Percentiles rank a stretch among this genome's conserved stretches.
Conservation (phyloP, 176 grass and related monocot genomes). For the Rhynchospora pubera region DNA sequence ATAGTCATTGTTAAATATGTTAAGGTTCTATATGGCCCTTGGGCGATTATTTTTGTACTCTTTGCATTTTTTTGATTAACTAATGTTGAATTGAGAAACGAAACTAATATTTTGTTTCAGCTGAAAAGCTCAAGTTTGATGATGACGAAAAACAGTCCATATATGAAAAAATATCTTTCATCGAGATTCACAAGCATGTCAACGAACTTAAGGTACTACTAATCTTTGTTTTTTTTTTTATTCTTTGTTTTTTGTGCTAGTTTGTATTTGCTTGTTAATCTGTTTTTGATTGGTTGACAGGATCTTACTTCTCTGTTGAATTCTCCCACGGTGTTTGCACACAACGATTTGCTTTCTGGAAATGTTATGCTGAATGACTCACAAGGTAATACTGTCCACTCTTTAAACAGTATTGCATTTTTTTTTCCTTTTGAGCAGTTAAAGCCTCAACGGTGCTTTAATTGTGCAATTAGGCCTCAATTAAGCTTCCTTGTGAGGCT, state of each 20-base stretch:
- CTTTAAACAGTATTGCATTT: background rate
- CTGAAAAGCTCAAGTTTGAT: constrained; percentile 57
- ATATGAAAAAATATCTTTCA: constrained; percentile 82
- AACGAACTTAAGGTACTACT: constrained; percentile 74
- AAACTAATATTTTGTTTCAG: constrained; percentile 40
- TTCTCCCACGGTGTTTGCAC: constrained; percentile 63
- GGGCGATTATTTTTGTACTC: constrained; percentile 16
- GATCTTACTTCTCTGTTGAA: constrained; percentile 58
- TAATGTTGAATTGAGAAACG: background rate
- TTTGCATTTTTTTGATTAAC: background rate
- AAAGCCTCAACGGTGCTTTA: background rate
- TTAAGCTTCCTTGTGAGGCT: constrained; percentile 1
- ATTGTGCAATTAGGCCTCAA: background rate
- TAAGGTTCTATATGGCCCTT: background rate
- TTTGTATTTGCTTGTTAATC: background rate
- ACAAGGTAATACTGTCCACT: constrained; percentile 38
- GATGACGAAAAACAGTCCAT: constrained; percentile 49
- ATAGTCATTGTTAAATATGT: background rate
- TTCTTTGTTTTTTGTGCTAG: background rate
- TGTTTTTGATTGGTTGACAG: constrained; percentile 35
- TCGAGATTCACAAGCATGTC: constrained; percentile 70
- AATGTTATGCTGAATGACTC: constrained; percentile 92
- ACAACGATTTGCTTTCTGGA: constrained; percentile 98
- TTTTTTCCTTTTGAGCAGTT: background rate
- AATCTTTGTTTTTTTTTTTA: background rate